Percentiles rank a stretch among this genome's conserved stretches.
Evolutionary conservation across 2,329 filamentous ascomycete species (phyloP).

Genomic region (Colletotrichum echinochloae): DNA sequence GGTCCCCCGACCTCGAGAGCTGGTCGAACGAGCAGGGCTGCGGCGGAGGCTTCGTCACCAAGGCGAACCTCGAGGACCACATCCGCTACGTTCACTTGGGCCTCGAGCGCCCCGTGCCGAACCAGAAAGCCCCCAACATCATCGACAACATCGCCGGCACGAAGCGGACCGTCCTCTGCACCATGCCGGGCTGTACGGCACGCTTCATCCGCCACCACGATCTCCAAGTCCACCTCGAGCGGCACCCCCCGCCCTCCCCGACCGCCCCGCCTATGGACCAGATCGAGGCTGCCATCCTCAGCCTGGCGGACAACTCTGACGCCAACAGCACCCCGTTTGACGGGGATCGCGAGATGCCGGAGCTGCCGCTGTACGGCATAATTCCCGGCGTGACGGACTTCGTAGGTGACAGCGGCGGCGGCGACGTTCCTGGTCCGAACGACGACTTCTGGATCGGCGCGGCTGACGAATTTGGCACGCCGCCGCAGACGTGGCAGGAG

Average conservation of each 20-base stretch:
- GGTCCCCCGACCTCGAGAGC: conserved; percentile 66
- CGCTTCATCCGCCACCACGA: conserved; percentile 65
- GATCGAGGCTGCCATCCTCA: conserved; percentile 38
- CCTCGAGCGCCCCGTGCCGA: conserved; percentile 56
- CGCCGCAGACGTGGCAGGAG: conserved; percentile 53
- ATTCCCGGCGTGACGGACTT: conserved; percentile 33
- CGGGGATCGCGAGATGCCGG: conserved; percentile 36
- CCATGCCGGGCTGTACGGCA: conserved; percentile 55
- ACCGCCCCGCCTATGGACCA: conserved; percentile 25
- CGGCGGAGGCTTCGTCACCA: conserved; percentile 80
- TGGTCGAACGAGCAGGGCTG: conserved; percentile 80
- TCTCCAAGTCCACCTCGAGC: conserved; percentile 58
- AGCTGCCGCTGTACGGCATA: conserved; percentile 36
- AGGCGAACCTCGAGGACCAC: conserved; percentile 84
- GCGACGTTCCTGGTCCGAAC: conserved; percentile 22
- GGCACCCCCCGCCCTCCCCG: conserved; percentile 44
- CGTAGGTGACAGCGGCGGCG: background rate
- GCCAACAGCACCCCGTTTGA: conserved; percentile 18
- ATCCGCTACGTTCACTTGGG: conserved; percentile 84
- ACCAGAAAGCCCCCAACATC: conserved; percentile 44
- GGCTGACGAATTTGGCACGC: conserved; percentile 47
- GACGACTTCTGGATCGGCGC: conserved; percentile 49
- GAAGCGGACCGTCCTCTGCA: conserved; percentile 59
- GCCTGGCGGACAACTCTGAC: conserved; percentile 40
- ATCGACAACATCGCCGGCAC: conserved; percentile 59